These are phyloP conservation scores for Rhodotorula sp. DNA, from an alignment of 1,284 basidiomycete species.

Conservation along the genomic window DNA sequence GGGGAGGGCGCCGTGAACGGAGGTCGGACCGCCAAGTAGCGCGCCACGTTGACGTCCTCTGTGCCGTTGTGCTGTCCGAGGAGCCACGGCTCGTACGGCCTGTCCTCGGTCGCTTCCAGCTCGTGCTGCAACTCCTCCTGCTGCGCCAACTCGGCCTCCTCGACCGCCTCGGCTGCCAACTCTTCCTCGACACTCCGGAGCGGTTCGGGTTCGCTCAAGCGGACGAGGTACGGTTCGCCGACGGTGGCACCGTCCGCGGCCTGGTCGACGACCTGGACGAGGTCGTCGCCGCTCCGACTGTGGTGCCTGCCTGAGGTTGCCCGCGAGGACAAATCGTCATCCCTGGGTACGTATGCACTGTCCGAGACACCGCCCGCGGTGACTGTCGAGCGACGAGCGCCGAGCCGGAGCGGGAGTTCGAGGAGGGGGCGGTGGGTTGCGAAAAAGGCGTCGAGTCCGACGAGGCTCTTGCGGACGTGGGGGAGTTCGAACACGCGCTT, in stretches of 20 bases:
- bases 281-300: slow-evolving; percentile 4
- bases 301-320: not conserved
- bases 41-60: slow-evolving; percentile 13
- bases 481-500: slow-evolving; percentile 26
- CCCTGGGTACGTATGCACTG: not conserved
- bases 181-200: slow-evolving; percentile 31
- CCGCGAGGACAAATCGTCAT: slow-evolving; percentile 2
- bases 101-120: slow-evolving; percentile 24
- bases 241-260: slow-evolving; percentile 28
- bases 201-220: slow-evolving; percentile 12
- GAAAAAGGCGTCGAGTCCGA: slow-evolving; percentile 38
- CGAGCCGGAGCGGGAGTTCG: slow-evolving; percentile 35
- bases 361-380: not conserved
- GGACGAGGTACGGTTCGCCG: slow-evolving; percentile 27
- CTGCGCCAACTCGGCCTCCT: slow-evolving; percentile 22
- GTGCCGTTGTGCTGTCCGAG: slow-evolving; percentile 31
- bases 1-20: slow-evolving; percentile 23
- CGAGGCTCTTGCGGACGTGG: slow-evolving; percentile 29
- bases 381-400: slow-evolving; percentile 20
- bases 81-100: slow-evolving; percentile 40
- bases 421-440: slow-evolving; percentile 37
- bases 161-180: slow-evolving; percentile 28
- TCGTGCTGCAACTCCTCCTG: slow-evolving; percentile 31
- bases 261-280: slow-evolving; percentile 35
- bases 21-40: slow-evolving; percentile 36